These are phyloP conservation scores for Exophiala lecanii-corni DNA, from an alignment of 2,329 filamentous ascomycete species.

Conservation along the genomic window DNA sequence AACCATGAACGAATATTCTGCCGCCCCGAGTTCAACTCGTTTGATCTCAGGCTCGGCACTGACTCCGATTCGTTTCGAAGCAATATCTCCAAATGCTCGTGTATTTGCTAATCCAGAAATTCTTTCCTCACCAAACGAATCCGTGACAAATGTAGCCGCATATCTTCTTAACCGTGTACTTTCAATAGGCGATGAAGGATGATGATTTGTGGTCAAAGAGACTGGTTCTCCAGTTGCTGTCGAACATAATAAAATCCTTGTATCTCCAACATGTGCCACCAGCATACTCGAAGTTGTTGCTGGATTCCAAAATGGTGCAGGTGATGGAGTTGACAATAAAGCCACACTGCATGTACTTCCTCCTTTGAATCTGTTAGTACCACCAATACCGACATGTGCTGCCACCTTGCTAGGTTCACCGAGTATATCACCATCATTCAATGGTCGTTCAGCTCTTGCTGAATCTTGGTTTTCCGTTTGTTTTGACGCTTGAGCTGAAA, in stretches of 20 bases:
- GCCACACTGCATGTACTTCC: conserved; percentile 88
- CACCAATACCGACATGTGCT: conserved; percentile 69
- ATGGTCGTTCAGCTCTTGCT: conserved; percentile 65
- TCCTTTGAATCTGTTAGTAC: conserved; percentile 71
- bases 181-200: conserved; percentile 82
- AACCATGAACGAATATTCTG: conserved; percentile 84
- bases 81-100: conserved; percentile 88
- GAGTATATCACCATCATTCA: conserved; percentile 81
- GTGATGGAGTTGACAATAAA: conserved; percentile 85
- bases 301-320: conserved; percentile 93
- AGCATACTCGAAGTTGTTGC: conserved; percentile 76
- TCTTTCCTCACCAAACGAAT: conserved; percentile 95
- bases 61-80: conserved; percentile 85
- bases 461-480: conserved; percentile 60
- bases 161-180: conserved; percentile 78
- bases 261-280: conserved; percentile 90
- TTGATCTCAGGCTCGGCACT: conserved; percentile 88
- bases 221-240: conserved; percentile 75
- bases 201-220: conserved; percentile 84
- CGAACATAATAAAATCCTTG: conserved; percentile 81
- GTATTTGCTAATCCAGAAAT: conserved; percentile 92
- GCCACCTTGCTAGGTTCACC: conserved; percentile 54
- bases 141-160: conserved; percentile 80
- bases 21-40: conserved; percentile 71
- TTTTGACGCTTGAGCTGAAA: conserved; percentile 81